Evolutionary conservation across 495 filamentous ascomycete genomes (phyloP).

Genomic region (Lasiosphaeriaceae sp.): DNA sequence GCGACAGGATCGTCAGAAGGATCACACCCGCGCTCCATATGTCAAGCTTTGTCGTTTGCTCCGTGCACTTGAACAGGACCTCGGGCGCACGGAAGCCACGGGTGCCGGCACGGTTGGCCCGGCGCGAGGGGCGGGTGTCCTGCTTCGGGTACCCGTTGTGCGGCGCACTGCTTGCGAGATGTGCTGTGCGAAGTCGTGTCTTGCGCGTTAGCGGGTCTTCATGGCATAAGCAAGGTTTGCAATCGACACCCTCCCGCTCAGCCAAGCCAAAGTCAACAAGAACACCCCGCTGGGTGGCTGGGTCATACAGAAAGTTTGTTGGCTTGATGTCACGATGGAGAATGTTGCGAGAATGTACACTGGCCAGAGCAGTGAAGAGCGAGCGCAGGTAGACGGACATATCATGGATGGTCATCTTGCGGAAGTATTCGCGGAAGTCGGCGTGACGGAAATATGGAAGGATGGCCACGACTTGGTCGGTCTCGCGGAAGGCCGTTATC

Average conservation of each 20-base stretch:
- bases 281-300: constrained; percentile 73
- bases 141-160: constrained; percentile 76
- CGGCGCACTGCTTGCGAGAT: constrained; percentile 39
- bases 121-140: constrained; percentile 78
- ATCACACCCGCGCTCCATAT: constrained; percentile 97
- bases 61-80: constrained; percentile 95
- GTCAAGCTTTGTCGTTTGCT: constrained; percentile 93
- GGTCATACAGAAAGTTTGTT: constrained; percentile 98
- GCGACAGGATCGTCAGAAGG: constrained; percentile 81
- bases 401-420: constrained; percentile 76
- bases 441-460: constrained; percentile 93
- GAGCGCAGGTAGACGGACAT: constrained; percentile 86
- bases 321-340: constrained; percentile 98
- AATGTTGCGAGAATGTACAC: constrained; percentile 78
- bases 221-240: constrained; percentile 67
- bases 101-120: constrained; percentile 94
- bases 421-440: constrained; percentile 94
- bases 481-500: constrained; percentile 90
- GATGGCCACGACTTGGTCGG: constrained; percentile 92
- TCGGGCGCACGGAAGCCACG: constrained; percentile 94
- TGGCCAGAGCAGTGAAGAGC: constrained; percentile 76
- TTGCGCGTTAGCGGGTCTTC: constrained; percentile 40
- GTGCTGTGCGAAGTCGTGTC: constrained; percentile 35
- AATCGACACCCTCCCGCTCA: constrained; percentile 74
- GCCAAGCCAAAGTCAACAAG: constrained; percentile 96